Percentiles rank a stretch among this genome's conserved stretches.
These are phyloP conservation scores for Cladophialophora carrionii DNA, from an alignment of 2,329 filamentous ascomycete genomes.

Conservation along the genomic window DNA sequence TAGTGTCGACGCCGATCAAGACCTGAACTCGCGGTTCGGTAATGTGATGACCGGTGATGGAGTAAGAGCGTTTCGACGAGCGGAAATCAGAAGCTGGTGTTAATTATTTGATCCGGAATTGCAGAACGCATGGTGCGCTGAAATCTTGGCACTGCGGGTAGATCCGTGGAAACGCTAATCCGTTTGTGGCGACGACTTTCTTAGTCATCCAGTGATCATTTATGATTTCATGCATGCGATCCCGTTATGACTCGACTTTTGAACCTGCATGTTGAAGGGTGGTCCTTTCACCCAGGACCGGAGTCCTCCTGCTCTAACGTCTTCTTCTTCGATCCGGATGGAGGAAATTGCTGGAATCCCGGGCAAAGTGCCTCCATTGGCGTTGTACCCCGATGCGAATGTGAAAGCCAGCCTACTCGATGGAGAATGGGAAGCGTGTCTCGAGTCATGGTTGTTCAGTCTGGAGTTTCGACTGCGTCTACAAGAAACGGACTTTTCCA, in stretches of 20 bases:
- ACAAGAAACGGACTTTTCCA: constrained; percentile 59
- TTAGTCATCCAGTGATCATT: not conserved
- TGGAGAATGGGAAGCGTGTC: constrained; percentile 75
- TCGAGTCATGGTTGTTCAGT: constrained; percentile 75
- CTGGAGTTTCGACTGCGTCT: constrained; percentile 67
- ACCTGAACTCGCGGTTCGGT: constrained; percentile 79
- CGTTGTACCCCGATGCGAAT: constrained; percentile 71
- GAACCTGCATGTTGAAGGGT: not conserved
- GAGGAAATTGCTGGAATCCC: constrained; percentile 26
- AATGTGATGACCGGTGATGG: constrained; percentile 72
- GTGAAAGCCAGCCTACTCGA: constrained; percentile 69
- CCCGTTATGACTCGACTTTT: not conserved
- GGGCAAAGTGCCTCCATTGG: constrained; percentile 66
- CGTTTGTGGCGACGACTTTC: not conserved
- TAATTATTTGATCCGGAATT: too few relatives aligned
- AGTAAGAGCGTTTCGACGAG: constrained; percentile 10
- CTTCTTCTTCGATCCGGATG: constrained; percentile 14
- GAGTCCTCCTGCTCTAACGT: not conserved
- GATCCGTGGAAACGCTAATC: not conserved
- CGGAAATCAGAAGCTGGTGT: not conserved
- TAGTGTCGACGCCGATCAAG: constrained; percentile 65
- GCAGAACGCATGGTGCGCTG: not conserved
- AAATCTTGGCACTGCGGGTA: not conserved
- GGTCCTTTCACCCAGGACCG: not conserved
- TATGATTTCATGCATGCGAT: too few relatives aligned